phyloP scores from a whole-genome alignment of 345 rosid species.

The Euphorbia tirucalli region DNA sequence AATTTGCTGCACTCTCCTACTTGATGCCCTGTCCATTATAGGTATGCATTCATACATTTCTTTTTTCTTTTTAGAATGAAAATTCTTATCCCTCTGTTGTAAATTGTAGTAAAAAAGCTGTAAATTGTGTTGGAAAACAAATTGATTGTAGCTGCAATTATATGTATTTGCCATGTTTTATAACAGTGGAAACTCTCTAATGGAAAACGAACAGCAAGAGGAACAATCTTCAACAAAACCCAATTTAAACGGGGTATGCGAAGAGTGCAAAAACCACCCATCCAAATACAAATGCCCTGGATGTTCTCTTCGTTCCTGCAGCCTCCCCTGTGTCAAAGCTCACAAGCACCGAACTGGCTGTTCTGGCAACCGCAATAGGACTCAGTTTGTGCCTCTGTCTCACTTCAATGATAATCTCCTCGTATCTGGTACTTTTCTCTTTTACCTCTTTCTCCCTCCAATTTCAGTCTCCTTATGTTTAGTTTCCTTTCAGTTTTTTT shows the following conservation, averaged over 20 bases:
- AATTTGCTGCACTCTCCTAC: too few species aligned
- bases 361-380: conserved; percentile 53
- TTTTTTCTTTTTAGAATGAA: too few species aligned
- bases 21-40: too few species aligned
- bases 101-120: too few species aligned
- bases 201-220: neutral
- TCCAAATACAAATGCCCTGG: conserved; percentile 88
- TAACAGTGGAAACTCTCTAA: too few species aligned
- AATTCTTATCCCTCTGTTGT: too few species aligned
- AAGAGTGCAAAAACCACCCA: conserved; percentile 54
- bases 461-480: neutral
- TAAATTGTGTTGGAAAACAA: too few species aligned
- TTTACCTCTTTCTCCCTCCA: neutral
- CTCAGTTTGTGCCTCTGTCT: conserved; percentile 61
- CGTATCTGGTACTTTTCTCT: conserved; percentile 56
- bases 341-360: conserved; percentile 82
- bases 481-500: neutral
- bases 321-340: conserved; percentile 72
- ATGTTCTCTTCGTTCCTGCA: conserved; percentile 73
- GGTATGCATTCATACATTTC: too few species aligned
- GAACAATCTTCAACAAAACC: conserved; percentile 2
- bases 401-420: conserved; percentile 62
- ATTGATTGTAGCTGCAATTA: too few species aligned
- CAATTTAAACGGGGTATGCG: conserved; percentile 29
- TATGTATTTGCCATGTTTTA: too few species aligned